A percentile compares a stretch with the other conserved stretches of the same genome.
Evolutionary conservation across 1,284 basidiomycete genomes (phyloP).

Genomic region (Fomitiporia mediterranea): DNA sequence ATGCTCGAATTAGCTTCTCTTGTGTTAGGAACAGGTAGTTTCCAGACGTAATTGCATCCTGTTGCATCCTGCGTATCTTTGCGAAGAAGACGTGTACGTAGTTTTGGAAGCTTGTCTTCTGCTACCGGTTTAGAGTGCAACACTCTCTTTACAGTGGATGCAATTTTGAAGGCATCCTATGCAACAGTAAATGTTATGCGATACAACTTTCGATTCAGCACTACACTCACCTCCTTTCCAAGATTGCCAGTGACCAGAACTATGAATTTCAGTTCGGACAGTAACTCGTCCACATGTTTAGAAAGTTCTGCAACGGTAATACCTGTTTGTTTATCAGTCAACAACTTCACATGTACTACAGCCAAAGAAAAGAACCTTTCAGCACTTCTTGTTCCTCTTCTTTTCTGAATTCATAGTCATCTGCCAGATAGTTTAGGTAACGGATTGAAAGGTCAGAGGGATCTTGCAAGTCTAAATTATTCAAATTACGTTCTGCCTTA

Average conservation of each 20-base stretch:
- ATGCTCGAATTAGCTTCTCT: conserved; percentile 86
- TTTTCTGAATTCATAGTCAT: conserved; percentile 73
- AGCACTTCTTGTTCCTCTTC: conserved; percentile 80
- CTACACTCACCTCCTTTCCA: background rate
- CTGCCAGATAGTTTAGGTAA: conserved; percentile 68
- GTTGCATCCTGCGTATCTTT: conserved; percentile 40
- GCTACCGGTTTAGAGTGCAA: conserved; percentile 58
- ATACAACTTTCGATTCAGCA: conserved; percentile 17
- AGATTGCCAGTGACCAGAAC: conserved; percentile 54
- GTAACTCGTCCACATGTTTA: conserved; percentile 57
- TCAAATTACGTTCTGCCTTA: conserved; percentile 68
- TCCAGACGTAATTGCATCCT: conserved; percentile 73
- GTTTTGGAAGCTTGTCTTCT: conserved; percentile 48
- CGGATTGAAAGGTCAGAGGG: conserved; percentile 81
- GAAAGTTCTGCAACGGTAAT: conserved; percentile 72
- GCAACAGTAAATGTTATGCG: background rate
- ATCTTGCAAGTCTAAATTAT: conserved; percentile 85
- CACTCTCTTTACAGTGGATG: conserved; percentile 67
- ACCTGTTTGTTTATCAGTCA: conserved; percentile 38
- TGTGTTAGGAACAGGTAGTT: conserved; percentile 71
- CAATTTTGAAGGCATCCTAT: conserved; percentile 73
- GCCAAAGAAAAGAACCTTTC: conserved; percentile 40
- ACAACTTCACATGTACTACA: background rate
- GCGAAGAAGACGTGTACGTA: conserved; percentile 63
- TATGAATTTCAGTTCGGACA: conserved; percentile 69